These are phyloP conservation scores for Trichoderma erinaceum DNA, from an alignment of 495 filamentous ascomycete species.

Conservation along the genomic window DNA sequence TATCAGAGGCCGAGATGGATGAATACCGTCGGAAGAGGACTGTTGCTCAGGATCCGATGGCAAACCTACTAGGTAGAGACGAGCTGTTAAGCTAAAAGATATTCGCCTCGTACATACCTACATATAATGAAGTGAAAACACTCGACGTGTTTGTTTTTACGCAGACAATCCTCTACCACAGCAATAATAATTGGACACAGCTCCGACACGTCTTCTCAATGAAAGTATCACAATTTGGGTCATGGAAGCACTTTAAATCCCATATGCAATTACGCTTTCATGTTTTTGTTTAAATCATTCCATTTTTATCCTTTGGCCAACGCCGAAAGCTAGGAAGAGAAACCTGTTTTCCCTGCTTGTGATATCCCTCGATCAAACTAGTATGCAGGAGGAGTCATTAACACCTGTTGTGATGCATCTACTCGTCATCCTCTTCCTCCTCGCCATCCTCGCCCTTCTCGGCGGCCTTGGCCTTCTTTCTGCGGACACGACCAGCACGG, in stretches of 20 bases:
- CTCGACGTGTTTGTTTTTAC: background rate
- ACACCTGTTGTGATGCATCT: conserved; percentile 24
- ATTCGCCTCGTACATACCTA: background rate
- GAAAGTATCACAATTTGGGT: background rate
- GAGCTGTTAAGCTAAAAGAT: conserved; percentile 20
- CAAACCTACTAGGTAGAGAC: conserved; percentile 52
- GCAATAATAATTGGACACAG: background rate
- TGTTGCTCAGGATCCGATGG: conserved; percentile 78
- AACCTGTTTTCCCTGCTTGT: conserved; percentile 12
- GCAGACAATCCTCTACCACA: background rate
- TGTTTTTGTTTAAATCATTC: conserved; percentile 28
- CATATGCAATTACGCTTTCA: background rate
- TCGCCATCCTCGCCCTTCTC: conserved; percentile 81
- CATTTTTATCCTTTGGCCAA: conserved; percentile 32
- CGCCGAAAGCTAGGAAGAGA: conserved; percentile 29
- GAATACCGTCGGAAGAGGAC: conserved; percentile 67
- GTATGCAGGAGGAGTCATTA: conserved; percentile 20
- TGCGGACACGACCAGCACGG: conserved; percentile 89
- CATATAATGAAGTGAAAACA: background rate
- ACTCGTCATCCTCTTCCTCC: conserved; percentile 87
- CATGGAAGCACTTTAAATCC: background rate
- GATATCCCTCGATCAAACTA: conserved; percentile 15
- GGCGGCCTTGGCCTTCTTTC: conserved; percentile 98
- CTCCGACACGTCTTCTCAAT: background rate
- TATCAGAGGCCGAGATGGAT: conserved; percentile 78